Base-by-base conservation (phyloP, 2,329 filamentous ascomycete species). In the Apiospora hydei region DNA sequence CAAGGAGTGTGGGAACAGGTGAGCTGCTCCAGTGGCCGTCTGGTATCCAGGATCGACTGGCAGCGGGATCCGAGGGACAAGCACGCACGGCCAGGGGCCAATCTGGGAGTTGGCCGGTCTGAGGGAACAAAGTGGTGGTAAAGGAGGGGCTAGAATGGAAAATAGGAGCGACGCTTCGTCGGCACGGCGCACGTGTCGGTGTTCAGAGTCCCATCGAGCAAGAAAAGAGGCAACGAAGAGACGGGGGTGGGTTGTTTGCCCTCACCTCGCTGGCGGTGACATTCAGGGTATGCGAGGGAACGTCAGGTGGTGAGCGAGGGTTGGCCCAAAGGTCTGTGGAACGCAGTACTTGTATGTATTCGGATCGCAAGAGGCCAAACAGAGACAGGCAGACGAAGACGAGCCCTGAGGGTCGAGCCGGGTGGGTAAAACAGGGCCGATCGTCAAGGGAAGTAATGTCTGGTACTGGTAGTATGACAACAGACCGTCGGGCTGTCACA, bases 341-440 rank as follows among this genome's bases (percentile, higher is more conserved):
- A 68, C 66, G 43, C 66, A 68, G 66, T 44, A 68, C 66, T 68
- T 68, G 66, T 68, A 68, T 44, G 41, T 68, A 68, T 68, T 26
- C 66, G 41, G 41, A 44, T 26, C 4, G 66, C 41, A 26, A 26
- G 44, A 68, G 44, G 26, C 41, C 41, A 34, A 68, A 68, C 41
- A 68, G 26, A 68, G 64, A 46, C 64, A 68, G 64, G 30, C 64
- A 61, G 24, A 44, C 24, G 64, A 26, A 16, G 64, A 44, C 11
- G 64, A 24, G 41, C 10, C 10, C 41, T 11, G 41, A 43, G 41
- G 10, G 64, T 67, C 38, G 26, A 41, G 30, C 8, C 30, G 30
- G 30, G 53, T 61, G 53, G 57, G 57, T 64, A 64, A 24, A 64
- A 64, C 57, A 41, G 34, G 34, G 57, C 53, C 53, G 53, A 61